Evolutionary conservation across 2,329 filamentous ascomycete species (phyloP), one percentile per base, ranked within the genome.

Genomic region (Kalmusia sp.): DNA sequence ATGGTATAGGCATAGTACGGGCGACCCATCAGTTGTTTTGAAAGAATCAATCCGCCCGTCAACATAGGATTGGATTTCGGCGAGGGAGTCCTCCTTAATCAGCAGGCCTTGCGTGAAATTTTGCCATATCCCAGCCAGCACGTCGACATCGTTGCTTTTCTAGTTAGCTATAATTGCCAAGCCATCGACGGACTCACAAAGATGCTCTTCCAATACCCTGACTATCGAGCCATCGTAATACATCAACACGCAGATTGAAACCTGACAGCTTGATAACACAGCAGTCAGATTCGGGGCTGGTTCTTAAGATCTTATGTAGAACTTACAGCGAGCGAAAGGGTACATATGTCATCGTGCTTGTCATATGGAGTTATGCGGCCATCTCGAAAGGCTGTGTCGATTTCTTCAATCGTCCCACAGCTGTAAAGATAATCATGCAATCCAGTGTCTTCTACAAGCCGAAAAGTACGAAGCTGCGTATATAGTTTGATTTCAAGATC

Each of bases 281-380:
- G n/a, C n/a, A n/a, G n/a, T n/a, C n/a, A n/a, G n/a, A n/a, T n/a
- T n/a, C n/a, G n/a, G n/a, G n/a, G n/a, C n/a, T n/a, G n/a, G n/a
- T n/a, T n/a, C n/a, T n/a, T n/a, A n/a, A n/a, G n/a, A n/a, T n/a
- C n/a, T n/a, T n/a, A n/a, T n/a, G n/a, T n/a, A n/a, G n/a, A n/a
- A 43, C 51, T 49, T 33, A 57, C 59, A 34, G 33, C 40, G 8
- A 60, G 30, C 17, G 38, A 57, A 11, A 55, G 8, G 19, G 52
- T 62, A 21, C 15, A 31, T 21, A 54, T 52, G 12, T 21, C 33
- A 0, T 15, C 7, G 21, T 48, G 24, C 5, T 48, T 24, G 30
- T 55, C 44, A 37, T 58, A 62, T 2, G 59, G 59, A 25, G 59
- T 58, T 14, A 62, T 52, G 3, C 27, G 28, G 15, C 59, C 57